Evolutionary conservation across 2,329 filamentous ascomycete species (phyloP).

Genomic region (Pseudocercospora vitis): DNA sequence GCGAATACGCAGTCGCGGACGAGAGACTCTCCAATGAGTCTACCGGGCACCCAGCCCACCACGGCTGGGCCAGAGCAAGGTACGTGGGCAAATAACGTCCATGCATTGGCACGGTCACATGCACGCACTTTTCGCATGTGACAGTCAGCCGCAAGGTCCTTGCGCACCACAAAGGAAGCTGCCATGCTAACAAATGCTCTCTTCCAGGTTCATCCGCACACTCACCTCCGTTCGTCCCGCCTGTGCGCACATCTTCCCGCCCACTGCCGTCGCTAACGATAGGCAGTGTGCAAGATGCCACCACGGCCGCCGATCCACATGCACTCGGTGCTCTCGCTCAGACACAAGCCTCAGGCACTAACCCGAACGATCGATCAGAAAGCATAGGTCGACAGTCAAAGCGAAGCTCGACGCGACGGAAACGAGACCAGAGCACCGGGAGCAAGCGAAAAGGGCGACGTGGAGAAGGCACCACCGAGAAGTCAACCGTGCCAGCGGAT

Average conservation of each 20-base stretch:
- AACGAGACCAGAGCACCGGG: slow-evolving; percentile 47
- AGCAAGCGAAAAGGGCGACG: slow-evolving; percentile 48
- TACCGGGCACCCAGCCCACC: slow-evolving; percentile 29
- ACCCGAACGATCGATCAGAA: slow-evolving; percentile 38
- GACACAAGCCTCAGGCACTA: slow-evolving; percentile 10
- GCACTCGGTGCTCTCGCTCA: slow-evolving; percentile 4
- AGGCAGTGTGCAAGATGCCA: slow-evolving; percentile 23
- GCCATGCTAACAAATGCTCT: slow-evolving; percentile 13
- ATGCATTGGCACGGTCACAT: slow-evolving; percentile 14
- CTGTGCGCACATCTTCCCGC: slow-evolving; percentile 23
- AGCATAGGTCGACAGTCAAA: slow-evolving; percentile 48
- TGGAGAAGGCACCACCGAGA: slow-evolving; percentile 41
- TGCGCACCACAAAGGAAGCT: slow-evolving; percentile 4
- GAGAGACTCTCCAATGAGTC: slow-evolving; percentile 29
- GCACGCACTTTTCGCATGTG: slow-evolving; percentile 8
- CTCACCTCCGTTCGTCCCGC: slow-evolving; percentile 28
- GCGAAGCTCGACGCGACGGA: slow-evolving; percentile 48
- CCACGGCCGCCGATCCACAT: slow-evolving; percentile 10
- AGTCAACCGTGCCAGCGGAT: slow-evolving; percentile 39
- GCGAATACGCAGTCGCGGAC: slow-evolving; percentile 25
- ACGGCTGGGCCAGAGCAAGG: slow-evolving; percentile 28
- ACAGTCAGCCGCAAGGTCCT: slow-evolving; percentile 10
- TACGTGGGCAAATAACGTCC: slow-evolving; percentile 17
- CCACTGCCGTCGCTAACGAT: slow-evolving; percentile 17
- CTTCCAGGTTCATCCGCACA: slow-evolving; percentile 25